Evolutionary conservation across 2,329 filamentous ascomycete species (phyloP).

Genomic region (Cryphonectria parasitica): DNA sequence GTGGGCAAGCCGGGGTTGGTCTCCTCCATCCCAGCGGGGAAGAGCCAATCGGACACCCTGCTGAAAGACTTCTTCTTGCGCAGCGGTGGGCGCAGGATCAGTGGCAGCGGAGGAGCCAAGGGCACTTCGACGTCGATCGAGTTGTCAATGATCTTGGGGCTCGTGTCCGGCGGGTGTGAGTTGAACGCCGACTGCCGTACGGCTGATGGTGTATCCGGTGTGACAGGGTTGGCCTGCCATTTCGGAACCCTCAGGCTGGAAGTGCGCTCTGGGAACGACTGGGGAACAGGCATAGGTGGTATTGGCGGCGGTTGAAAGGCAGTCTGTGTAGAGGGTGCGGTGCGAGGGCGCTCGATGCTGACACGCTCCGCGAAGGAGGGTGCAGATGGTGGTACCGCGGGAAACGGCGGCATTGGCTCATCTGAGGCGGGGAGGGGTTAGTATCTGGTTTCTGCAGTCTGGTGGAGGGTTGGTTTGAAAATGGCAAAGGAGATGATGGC

Average conservation of each 20-base stretch:
- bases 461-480: too few relatives aligned
- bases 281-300: conserved; percentile 31
- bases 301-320: conserved; percentile 29
- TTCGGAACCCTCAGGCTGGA: conserved; percentile 32
- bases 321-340: conserved; percentile 35
- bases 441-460: conserved; percentile 2
- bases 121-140: conserved; percentile 41
- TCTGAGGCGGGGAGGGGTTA: conserved; percentile 37
- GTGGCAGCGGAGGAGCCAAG: conserved; percentile 60
- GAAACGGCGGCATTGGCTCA: conserved; percentile 59
- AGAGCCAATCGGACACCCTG: conserved; percentile 63
- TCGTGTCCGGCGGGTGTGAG: conserved; percentile 30
- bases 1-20: neutral
- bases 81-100: conserved; percentile 62
- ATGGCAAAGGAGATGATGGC: neutral
- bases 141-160: conserved; percentile 28
- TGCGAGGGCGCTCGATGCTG: conserved; percentile 49
- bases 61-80: conserved; percentile 71
- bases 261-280: conserved; percentile 18
- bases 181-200: conserved; percentile 37
- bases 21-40: conserved; percentile 42
- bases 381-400: conserved; percentile 58
- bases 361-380: conserved; percentile 62
- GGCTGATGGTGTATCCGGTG: conserved; percentile 35
- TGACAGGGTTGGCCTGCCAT: conserved; percentile 31